Evolutionary conservation across 768 basidiomycete species (phyloP).

Genomic region (Boletellus sp.): DNA sequence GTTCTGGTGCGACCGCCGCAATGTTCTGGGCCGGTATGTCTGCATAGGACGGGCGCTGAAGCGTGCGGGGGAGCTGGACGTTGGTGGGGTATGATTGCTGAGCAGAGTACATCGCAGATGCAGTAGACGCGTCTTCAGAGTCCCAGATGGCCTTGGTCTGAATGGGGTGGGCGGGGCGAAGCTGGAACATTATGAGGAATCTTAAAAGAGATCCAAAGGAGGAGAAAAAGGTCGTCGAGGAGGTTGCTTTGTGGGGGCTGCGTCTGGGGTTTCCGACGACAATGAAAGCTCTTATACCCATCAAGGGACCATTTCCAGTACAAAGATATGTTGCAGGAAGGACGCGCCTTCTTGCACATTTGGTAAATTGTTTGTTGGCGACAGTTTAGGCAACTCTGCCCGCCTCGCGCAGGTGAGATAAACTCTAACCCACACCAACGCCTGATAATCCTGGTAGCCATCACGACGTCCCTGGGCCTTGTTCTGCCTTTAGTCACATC

Average conservation of each 20-base stretch:
- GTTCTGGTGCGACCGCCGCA: slow-evolving; percentile 48
- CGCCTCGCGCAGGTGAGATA: slow-evolving; percentile 12
- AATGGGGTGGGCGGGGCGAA: slow-evolving; percentile 34
- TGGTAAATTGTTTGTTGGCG: slow-evolving; percentile 34
- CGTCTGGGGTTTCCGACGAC: slow-evolving; percentile 14
- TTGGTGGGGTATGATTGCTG: slow-evolving; percentile 29
- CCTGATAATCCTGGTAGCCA: slow-evolving; percentile 22
- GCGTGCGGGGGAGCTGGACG: slow-evolving; percentile 70
- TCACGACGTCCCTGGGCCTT: slow-evolving; percentile 29
- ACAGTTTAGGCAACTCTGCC: slow-evolving; percentile 27
- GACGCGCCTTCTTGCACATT: slow-evolving; percentile 28
- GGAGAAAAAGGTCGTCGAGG: slow-evolving; percentile 18
- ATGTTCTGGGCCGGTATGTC: slow-evolving; percentile 57
- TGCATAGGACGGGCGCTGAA: slow-evolving; percentile 56
- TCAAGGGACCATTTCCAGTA: slow-evolving; percentile 25
- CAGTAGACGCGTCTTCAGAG: slow-evolving; percentile 27
- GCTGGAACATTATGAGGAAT: slow-evolving; percentile 32
- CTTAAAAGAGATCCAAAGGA: slow-evolving; percentile 19
- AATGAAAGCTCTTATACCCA: slow-evolving; percentile 28
- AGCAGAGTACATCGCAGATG: slow-evolving; percentile 27
- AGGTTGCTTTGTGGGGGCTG: slow-evolving; percentile 15
- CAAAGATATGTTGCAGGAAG: slow-evolving; percentile 32
- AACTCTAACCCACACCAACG: slow-evolving; percentile 21
- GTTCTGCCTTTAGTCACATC: slow-evolving; percentile 26
- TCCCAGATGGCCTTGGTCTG: slow-evolving; percentile 37